Percentiles rank a stretch among this genome's conserved stretches.
These are phyloP conservation scores for Exobasidium rhododendri DNA, from an alignment of 1,284 basidiomycete species.

Conservation along the genomic window DNA sequence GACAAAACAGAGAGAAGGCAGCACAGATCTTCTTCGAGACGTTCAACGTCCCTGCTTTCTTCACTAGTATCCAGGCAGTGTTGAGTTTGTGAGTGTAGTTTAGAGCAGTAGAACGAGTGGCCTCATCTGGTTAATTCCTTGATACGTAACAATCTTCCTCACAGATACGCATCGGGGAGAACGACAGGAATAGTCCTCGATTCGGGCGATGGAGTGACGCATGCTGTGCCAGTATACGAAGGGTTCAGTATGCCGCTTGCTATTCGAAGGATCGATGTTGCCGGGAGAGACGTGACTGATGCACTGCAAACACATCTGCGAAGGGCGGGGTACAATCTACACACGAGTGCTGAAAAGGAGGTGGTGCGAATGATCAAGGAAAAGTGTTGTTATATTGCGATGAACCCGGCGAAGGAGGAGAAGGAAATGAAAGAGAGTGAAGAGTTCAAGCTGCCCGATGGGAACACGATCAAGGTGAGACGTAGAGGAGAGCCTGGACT, in stretches of 20 bases:
- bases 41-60: slow-evolving; percentile 96
- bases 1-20: slow-evolving; percentile 89
- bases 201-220: slow-evolving; percentile 97
- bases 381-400: slow-evolving; percentile 90
- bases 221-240: slow-evolving; percentile 98
- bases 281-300: slow-evolving; percentile 91
- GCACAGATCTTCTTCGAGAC: slow-evolving; percentile 97
- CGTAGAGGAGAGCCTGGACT: no score
- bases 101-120: not conserved
- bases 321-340: slow-evolving; percentile 89
- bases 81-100: slow-evolving; percentile 72
- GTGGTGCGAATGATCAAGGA: slow-evolving; percentile 97
- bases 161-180: slow-evolving; percentile 94
- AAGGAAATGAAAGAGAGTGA: slow-evolving; percentile 71
- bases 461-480: slow-evolving; percentile 86
- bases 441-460: slow-evolving; percentile 92
- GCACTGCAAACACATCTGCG: slow-evolving; percentile 89
- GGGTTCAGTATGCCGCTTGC: slow-evolving; percentile 99
- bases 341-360: slow-evolving; percentile 95
- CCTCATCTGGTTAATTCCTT: not conserved
- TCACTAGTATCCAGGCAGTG: slow-evolving; percentile 95
- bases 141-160: not conserved
- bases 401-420: slow-evolving; percentile 89
- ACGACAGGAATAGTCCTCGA: slow-evolving; percentile 98
- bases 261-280: slow-evolving; percentile 89